A percentile compares a stretch with the other conserved stretches of the same genome.
Conservation (phyloP, 2,329 filamentous ascomycete genomes). For the Pseudopyrenochaeta lycopersici region DNA sequence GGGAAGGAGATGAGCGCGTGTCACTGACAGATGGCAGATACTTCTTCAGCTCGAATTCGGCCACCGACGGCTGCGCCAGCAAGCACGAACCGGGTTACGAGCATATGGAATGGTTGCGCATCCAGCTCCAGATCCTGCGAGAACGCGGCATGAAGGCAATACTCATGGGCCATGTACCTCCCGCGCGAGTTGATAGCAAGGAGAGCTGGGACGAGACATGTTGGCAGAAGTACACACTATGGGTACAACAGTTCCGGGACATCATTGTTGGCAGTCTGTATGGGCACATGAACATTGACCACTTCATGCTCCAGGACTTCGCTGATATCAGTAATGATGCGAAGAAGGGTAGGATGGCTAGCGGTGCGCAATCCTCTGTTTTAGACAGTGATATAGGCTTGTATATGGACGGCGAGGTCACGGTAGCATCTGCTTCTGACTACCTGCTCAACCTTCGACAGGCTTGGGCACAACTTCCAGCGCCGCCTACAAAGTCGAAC, state of each 20-base stretch:
- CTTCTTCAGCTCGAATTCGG: constrained; percentile 92
- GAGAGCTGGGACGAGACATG: constrained; percentile 94
- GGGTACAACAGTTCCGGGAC: constrained; percentile 90
- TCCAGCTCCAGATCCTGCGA: constrained; percentile 86
- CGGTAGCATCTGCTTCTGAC: constrained; percentile 72
- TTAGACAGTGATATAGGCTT: constrained; percentile 45
- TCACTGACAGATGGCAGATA: constrained; percentile 59
- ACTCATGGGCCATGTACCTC: constrained; percentile 91
- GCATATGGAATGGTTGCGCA: constrained; percentile 94
- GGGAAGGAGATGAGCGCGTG: not conserved
- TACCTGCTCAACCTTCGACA: constrained; percentile 82
- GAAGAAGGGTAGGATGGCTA: constrained; percentile 53
- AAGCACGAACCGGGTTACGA: constrained; percentile 87
- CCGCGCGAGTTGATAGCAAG: constrained; percentile 85
- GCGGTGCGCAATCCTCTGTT: constrained; percentile 17
- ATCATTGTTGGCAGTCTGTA: constrained; percentile 82
- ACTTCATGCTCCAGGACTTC: constrained; percentile 92
- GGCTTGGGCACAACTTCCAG: constrained; percentile 79
- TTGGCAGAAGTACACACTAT: constrained; percentile 96
- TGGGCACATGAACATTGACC: constrained; percentile 98
- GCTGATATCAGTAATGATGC: constrained; percentile 73
- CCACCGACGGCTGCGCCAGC: constrained; percentile 85
- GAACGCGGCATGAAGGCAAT: constrained; percentile 92
- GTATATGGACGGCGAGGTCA: constrained; percentile 61
- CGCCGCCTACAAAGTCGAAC: constrained; percentile 31